Percentiles rank a stretch among this genome's conserved stretches.
Conservation (phyloP, 495 filamentous ascomycete genomes). For the Tuber calosporum region DNA sequence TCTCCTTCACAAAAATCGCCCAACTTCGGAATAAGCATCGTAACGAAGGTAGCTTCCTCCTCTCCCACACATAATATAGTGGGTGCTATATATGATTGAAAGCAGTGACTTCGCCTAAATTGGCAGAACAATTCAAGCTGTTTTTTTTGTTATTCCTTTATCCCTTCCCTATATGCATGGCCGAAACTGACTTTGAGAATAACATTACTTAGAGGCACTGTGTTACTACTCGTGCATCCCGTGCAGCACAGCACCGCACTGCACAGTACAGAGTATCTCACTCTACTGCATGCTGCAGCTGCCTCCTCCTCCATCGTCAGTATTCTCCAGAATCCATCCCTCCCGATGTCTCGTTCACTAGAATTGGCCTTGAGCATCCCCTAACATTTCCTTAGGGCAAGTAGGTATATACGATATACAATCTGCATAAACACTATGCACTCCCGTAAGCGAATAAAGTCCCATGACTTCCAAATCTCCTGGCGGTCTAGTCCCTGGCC, state of each 20-base stretch:
- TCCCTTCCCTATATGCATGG: background rate
- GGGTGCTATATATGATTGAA: background rate
- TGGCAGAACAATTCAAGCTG: background rate
- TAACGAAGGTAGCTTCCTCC: background rate
- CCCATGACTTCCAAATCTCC: background rate
- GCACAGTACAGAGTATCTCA: background rate
- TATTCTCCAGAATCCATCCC: background rate
- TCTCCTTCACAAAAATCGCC: background rate
- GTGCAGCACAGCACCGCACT: no score
- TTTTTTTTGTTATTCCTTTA: background rate
- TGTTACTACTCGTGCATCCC: background rate
- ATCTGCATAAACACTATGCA: background rate
- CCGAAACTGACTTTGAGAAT: background rate
- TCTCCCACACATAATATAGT: background rate
- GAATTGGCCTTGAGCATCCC: background rate
- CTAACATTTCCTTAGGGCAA: background rate
- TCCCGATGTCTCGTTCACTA: background rate
- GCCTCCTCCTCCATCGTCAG: background rate
- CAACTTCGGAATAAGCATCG: background rate
- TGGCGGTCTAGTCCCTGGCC: background rate
- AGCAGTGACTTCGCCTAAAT: background rate
- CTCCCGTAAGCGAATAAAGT: background rate
- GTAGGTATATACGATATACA: background rate
- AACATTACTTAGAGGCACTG: background rate
- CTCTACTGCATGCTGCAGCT: background rate